Evolutionary conservation across 805 yeast genomes (phyloP).

Genomic region (Saccharomyces eubayanus): DNA sequence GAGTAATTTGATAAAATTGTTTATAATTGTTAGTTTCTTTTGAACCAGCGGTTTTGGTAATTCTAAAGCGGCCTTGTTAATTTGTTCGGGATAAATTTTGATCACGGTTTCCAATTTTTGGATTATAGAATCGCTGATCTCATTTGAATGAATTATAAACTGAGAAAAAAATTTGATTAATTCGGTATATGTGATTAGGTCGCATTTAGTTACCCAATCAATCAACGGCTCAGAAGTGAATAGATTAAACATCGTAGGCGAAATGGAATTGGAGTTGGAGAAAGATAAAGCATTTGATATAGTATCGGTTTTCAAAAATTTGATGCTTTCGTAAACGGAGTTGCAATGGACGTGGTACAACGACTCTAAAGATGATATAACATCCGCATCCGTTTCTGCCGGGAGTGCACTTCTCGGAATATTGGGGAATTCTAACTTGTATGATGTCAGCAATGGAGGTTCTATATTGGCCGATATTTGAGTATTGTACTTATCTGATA

Average conservation of each 20-base stretch:
- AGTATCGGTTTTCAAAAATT: constrained; percentile 59
- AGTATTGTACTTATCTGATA: constrained; percentile 1
- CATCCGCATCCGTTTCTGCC: constrained; percentile 42
- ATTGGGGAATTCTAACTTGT: constrained; percentile 34
- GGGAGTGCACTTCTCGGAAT: constrained; percentile 33
- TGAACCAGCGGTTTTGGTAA: constrained; percentile 44
- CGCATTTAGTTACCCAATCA: constrained; percentile 65
- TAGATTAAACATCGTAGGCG: constrained; percentile 54
- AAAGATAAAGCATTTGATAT: constrained; percentile 45
- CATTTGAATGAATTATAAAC: constrained; percentile 42
- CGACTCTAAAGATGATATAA: constrained; percentile 53
- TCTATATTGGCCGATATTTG: constrained; percentile 18
- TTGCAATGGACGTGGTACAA: constrained; percentile 59
- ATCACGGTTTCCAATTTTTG: constrained; percentile 48
- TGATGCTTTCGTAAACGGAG: constrained; percentile 52
- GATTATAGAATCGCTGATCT: constrained; percentile 50
- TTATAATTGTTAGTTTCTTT: constrained; percentile 48
- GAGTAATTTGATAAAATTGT: constrained; percentile 44
- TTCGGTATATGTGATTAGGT: constrained; percentile 48
- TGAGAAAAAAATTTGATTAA: constrained; percentile 54
- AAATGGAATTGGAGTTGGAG: constrained; percentile 45
- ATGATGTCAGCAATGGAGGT: background rate
- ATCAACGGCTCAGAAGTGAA: constrained; percentile 41
- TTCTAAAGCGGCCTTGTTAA: constrained; percentile 34
- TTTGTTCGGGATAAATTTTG: constrained; percentile 38